Percentiles rank a stretch among this genome's conserved stretches.
phyloP scores from a whole-genome alignment of 208 protist species.

The Trypanosoma theileri region DNA sequence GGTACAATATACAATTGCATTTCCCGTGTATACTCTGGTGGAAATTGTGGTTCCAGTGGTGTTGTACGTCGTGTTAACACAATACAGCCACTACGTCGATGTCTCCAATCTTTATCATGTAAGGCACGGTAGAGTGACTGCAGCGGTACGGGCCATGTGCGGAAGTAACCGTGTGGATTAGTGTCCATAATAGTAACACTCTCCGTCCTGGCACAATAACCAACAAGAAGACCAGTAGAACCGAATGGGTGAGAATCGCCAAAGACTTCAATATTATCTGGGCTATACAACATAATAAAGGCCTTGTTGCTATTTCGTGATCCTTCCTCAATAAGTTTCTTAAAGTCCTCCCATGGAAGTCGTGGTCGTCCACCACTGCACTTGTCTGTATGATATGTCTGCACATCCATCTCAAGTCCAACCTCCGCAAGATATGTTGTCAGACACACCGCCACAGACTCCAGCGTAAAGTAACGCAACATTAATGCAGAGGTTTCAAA shows the following conservation, averaged over 20 bases:
- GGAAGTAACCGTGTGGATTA: constrained; percentile 78
- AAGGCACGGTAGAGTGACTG: constrained; percentile 54
- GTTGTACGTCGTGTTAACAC: constrained; percentile 32
- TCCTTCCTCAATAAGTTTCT: constrained; percentile 43
- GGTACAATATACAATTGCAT: constrained; percentile 67
- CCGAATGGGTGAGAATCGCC: constrained; percentile 73
- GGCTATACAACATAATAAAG: constrained; percentile 66
- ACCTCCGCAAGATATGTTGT: constrained; percentile 55
- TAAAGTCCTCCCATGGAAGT: constrained; percentile 47
- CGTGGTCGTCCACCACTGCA: constrained; percentile 31
- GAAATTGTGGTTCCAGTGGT: constrained; percentile 30
- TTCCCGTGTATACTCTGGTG: constrained; percentile 40
- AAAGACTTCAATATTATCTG: constrained; percentile 54
- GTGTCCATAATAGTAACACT: constrained; percentile 63
- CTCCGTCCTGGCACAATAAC: constrained; percentile 50
- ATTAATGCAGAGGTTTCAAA: constrained; percentile 77
- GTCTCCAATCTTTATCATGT: constrained; percentile 48
- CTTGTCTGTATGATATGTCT: constrained; percentile 61
- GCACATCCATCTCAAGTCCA: constrained; percentile 35
- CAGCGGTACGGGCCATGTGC: constrained; percentile 72
- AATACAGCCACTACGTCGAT: constrained; percentile 67
- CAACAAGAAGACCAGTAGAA: constrained; percentile 63
- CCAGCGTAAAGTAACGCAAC: constrained; percentile 74
- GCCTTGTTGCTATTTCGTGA: constrained; percentile 30
- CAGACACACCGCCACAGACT: constrained; percentile 72